phyloP scores from a whole-genome alignment of 2,329 filamentous ascomycete species.

The Diaporthe citrichinensis region DNA sequence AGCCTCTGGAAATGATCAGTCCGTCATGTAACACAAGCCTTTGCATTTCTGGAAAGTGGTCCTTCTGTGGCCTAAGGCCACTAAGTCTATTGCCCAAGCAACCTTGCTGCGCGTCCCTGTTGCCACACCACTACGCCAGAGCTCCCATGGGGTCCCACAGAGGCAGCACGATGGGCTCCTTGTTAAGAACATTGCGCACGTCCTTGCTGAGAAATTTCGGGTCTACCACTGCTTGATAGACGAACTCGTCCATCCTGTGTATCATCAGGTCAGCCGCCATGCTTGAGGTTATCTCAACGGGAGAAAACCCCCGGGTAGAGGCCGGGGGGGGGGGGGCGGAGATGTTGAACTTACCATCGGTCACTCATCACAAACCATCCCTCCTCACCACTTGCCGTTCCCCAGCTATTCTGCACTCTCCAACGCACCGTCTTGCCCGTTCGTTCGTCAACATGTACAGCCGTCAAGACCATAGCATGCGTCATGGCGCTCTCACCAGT shows the following conservation, averaged over 20 bases:
- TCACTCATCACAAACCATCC: constrained; percentile 95
- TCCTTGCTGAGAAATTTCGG: constrained; percentile 75
- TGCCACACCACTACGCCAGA: constrained; percentile 65
- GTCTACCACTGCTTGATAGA: constrained; percentile 89
- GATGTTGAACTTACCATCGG: constrained; percentile 61
- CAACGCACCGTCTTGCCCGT: constrained; percentile 78
- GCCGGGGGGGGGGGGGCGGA: no score
- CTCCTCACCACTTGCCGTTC: constrained; percentile 75
- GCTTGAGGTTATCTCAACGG: background rate
- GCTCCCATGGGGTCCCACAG: constrained; percentile 88
- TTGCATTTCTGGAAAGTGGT: background rate
- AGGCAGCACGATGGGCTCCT: constrained; percentile 79
- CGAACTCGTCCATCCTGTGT: constrained; percentile 77
- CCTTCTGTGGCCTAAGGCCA: background rate
- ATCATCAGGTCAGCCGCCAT: background rate
- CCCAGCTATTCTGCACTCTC: constrained; percentile 92
- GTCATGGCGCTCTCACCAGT: constrained; percentile 88
- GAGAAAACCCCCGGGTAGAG: no score
- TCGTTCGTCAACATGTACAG: constrained; percentile 80
- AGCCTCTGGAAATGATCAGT: background rate
- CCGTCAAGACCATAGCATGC: constrained; percentile 92
- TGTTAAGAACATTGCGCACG: constrained; percentile 77
- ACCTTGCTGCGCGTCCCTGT: background rate
- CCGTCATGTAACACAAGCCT: background rate
- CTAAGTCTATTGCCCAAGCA: background rate